These are phyloP conservation scores for Fusarium globosum DNA, from an alignment of 2,329 filamentous ascomycete genomes.

Conservation along the genomic window DNA sequence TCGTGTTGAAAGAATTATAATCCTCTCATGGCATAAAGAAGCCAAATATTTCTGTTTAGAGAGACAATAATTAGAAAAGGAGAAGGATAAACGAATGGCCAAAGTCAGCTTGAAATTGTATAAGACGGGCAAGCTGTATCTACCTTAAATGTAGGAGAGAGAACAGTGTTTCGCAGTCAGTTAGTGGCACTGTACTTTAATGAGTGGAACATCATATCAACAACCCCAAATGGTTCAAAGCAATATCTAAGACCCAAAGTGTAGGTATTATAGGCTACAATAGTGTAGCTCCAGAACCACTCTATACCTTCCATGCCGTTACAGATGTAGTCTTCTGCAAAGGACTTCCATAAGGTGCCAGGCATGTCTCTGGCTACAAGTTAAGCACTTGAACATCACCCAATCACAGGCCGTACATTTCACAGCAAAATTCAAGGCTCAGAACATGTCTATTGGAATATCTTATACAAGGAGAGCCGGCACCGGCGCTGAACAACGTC, in stretches of 20 bases:
- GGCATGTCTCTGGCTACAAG: neutral
- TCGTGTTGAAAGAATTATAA: no score
- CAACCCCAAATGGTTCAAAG: neutral
- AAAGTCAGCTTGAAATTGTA: constrained; percentile 14
- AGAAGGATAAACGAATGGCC: neutral
- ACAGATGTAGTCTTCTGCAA: neutral
- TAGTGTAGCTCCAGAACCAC: accelerated
- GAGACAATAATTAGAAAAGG: neutral
- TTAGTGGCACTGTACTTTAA: constrained; percentile 33
- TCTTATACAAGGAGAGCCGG: constrained; percentile 53
- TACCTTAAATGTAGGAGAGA: neutral
- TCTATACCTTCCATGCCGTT: no score
- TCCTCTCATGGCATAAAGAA: neutral
- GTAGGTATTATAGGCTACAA: neutral
- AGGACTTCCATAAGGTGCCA: neutral
- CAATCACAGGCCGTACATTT: constrained; percentile 44
- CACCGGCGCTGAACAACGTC: constrained; percentile 45
- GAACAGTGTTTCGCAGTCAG: constrained; percentile 20
- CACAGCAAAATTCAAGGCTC: constrained; percentile 41
- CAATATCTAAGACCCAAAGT: neutral
- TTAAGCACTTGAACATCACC: constrained; percentile 4
- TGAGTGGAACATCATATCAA: neutral
- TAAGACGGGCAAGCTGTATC: constrained; percentile 18
- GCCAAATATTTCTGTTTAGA: neutral
- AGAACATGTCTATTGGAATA: constrained; percentile 51